Conservation (phyloP, 371 early-diverging fungal genomes). For the Circinella umbellata region DNA sequence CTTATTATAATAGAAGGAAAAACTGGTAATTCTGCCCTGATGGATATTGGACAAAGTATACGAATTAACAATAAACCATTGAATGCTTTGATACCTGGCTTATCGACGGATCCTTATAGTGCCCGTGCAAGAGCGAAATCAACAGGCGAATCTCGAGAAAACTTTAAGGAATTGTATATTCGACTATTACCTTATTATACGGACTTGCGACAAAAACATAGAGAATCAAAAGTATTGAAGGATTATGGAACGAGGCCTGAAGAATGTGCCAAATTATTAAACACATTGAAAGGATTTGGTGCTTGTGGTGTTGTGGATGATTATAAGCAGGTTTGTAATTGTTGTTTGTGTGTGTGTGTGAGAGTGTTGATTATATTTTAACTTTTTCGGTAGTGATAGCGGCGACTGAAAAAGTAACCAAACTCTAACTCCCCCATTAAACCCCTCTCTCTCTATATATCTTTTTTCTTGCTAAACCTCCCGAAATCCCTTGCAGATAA, state of each 20-base stretch:
- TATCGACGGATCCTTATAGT: slow-evolving; percentile 59
- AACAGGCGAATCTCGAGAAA: slow-evolving; percentile 64
- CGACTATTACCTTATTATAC: slow-evolving; percentile 75
- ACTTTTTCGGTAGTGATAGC: neutral
- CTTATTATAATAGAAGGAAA: slow-evolving; percentile 3
- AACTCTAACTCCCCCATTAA: slow-evolving; percentile 4
- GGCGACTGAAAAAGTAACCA: neutral
- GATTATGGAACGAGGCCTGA: slow-evolving; percentile 71
- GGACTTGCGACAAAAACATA: slow-evolving; percentile 67
- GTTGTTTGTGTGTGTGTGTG: neutral
- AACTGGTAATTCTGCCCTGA: slow-evolving; percentile 26
- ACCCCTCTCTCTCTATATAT: neutral
- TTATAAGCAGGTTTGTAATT: slow-evolving; percentile 46
- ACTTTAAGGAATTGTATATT: slow-evolving; percentile 68
- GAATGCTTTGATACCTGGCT: slow-evolving; percentile 61
- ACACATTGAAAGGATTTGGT: slow-evolving; percentile 62
- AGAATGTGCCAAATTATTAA: slow-evolving; percentile 71
- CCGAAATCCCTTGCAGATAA: slow-evolving; percentile 13
- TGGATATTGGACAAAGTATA: slow-evolving; percentile 39
- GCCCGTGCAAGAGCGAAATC: slow-evolving; percentile 58
- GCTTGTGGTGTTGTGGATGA: slow-evolving; percentile 59
- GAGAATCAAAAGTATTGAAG: slow-evolving; percentile 71
- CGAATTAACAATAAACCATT: slow-evolving; percentile 54
- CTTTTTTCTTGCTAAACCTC: neutral
- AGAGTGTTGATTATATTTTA: no score